Base-by-base conservation (phyloP, 306 rosid species). In the Cucumis cinereus region DNA sequence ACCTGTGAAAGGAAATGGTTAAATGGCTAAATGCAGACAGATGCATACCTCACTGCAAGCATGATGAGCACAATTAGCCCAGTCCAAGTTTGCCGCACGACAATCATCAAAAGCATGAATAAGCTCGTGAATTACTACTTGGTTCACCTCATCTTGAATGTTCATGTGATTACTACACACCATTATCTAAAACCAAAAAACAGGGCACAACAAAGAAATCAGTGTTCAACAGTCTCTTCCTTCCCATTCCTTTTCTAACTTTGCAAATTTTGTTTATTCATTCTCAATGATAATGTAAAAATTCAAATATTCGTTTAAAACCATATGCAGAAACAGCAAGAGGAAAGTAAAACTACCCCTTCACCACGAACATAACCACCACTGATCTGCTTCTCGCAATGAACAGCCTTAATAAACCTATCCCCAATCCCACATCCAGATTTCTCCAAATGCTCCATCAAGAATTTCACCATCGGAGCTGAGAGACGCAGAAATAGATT, bases 61-160 rank as follows among this genome's bases (percentile, higher is more conserved):
- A 80, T 91, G 98, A 85, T 93, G 98, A 68, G 97, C 93, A 77
- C 98, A 91, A 66, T 88, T 82, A 69, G 87, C 73, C 98, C 98
- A 93, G 26, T 91, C 81, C 83, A 93, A 80, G 79, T 91, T 91
- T 38, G 87, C 85, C 13, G 92, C 91, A 75, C 92, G 92, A 43
- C 98, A 93, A 28, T 93, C 94, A 38, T 91, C 97, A 74, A 75
- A 93, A 12, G 88, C 97, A 71, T 93, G 98, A 87, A 93, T 93
- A 52, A 93, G 88, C 78, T 91, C 98, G 74, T 93, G 98, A 58
- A 81, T 84, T 67, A 93, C 80, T 40, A 85, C 91, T 77, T 87
- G 98, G 83, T 90, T 83, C 67, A 93, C 97, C 35, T 91, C 89
- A 43, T 93, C 98, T 84, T 93, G 97, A 14, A 71, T 3, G 81